Conservation (phyloP, 768 basidiomycete genomes). For the Albatrellus ellisii region DNA sequence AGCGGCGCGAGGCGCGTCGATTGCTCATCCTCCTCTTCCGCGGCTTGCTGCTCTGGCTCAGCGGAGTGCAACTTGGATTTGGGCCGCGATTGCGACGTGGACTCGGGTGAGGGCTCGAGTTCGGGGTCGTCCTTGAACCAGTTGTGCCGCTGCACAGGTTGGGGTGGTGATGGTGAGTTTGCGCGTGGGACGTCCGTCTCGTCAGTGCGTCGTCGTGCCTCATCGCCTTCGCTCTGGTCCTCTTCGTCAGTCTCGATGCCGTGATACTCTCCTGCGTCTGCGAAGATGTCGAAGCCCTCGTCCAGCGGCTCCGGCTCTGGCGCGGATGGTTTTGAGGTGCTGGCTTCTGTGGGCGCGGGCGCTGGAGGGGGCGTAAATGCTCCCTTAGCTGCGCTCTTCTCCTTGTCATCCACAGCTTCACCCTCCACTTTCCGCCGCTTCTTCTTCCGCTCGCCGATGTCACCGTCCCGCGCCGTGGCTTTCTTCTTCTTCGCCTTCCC, state of each 20-base stretch:
- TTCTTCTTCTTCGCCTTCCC: constrained; percentile 39
- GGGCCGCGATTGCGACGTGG: not conserved
- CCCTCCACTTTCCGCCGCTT: constrained; percentile 38
- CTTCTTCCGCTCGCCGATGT: constrained; percentile 37
- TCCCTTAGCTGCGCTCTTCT: not conserved
- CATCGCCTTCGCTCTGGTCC: constrained; percentile 14
- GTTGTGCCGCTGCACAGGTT: constrained; percentile 1
- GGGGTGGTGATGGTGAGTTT: not conserved
- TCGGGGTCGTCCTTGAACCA: constrained; percentile 5
- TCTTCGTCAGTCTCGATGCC: constrained; percentile 45
- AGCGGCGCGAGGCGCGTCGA: constrained; percentile 58
- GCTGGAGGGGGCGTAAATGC: constrained; percentile 10
- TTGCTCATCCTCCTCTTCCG: constrained; percentile 30
- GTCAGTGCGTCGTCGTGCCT: not conserved
- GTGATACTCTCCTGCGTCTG: constrained; percentile 72
- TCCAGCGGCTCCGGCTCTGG: constrained; percentile 30
- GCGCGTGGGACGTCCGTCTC: not conserved
- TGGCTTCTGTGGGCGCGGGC: constrained; percentile 5
- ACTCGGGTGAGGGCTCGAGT: constrained; percentile 1
- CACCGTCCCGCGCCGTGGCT: constrained; percentile 26
- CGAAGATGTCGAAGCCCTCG: constrained; percentile 83
- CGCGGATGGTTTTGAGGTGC: constrained; percentile 11
- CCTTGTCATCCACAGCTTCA: constrained; percentile 16
- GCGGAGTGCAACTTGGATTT: constrained; percentile 4
- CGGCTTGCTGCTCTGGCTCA: constrained; percentile 24